These are phyloP conservation scores for Alnus rubra DNA, from an alignment of 306 rosid genomes.

Conservation along the genomic window DNA sequence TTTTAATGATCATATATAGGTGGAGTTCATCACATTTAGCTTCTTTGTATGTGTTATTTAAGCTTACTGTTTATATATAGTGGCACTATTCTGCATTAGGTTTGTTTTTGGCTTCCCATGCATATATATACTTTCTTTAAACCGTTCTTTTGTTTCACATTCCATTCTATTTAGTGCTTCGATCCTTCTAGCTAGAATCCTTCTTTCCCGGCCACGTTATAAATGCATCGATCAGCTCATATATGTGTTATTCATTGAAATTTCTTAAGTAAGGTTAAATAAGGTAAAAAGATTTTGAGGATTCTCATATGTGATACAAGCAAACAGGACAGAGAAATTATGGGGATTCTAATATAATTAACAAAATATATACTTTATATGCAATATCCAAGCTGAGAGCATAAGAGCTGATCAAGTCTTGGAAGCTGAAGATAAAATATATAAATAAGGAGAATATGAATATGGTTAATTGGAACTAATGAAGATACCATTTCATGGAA, in stretches of 20 bases:
- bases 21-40: not conserved
- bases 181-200: not conserved
- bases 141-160: not conserved
- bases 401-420: not conserved
- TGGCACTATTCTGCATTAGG: not conserved
- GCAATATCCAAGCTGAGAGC: not conserved
- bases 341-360: too few species aligned
- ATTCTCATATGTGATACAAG: not conserved
- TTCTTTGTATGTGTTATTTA: not conserved
- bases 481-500: not conserved
- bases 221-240: too few species aligned
- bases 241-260: not conserved
- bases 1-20: too few species aligned
- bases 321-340: too few species aligned
- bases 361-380: not conserved
- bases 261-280: too few species aligned
- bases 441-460: not conserved
- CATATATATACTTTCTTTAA: not conserved
- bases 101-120: not conserved
- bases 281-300: too few species aligned
- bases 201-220: not conserved
- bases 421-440: not conserved
- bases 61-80: not conserved
- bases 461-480: not conserved
- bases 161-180: not conserved